phyloP scores from a whole-genome alignment of 805 yeast species.

The Cyberlindnera maclurae region DNA sequence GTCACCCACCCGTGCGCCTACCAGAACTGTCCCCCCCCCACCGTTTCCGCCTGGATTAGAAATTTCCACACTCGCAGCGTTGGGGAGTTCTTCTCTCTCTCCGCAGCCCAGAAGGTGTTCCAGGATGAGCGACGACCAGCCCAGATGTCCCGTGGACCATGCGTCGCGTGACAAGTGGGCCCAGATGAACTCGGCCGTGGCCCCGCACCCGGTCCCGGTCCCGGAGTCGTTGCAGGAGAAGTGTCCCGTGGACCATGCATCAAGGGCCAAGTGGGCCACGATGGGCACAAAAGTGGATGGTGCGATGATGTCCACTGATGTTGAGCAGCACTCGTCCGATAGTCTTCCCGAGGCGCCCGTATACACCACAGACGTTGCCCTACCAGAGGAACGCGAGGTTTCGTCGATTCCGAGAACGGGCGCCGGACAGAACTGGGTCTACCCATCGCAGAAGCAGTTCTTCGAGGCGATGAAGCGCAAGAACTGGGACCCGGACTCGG shows the following conservation, averaged over 20 bases:
- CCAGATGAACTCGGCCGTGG: conserved; percentile 21
- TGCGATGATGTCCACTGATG: conserved; percentile 11
- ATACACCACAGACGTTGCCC: conserved; percentile 29
- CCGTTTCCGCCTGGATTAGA: too few species aligned
- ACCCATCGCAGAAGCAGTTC: conserved; percentile 93
- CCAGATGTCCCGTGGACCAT: conserved; percentile 65
- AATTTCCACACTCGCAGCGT: too few species aligned
- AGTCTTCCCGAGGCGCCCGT: conserved; percentile 29
- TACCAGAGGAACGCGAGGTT: conserved; percentile 70
- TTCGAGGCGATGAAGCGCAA: conserved; percentile 91
- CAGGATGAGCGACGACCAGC: conserved; percentile 3
- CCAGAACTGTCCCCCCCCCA: too few species aligned
- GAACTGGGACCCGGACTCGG: conserved; percentile 74
- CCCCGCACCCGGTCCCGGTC: conserved; percentile 1
- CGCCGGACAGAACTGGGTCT: conserved; percentile 70
- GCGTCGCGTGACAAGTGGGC: conserved; percentile 55
- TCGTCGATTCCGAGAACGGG: conserved; percentile 82
- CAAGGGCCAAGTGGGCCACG: conserved; percentile 52
- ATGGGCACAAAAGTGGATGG: conserved; percentile 23
- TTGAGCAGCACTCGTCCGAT: conserved; percentile 39
- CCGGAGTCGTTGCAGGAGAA: conserved; percentile 12
- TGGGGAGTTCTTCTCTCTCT: too few species aligned
- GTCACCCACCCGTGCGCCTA: too few species aligned
- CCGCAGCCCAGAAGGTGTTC: too few species aligned
- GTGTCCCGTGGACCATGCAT: conserved; percentile 67